Conservation (phyloP, 768 basidiomycete species). For the Tulasnella calospora region DNA sequence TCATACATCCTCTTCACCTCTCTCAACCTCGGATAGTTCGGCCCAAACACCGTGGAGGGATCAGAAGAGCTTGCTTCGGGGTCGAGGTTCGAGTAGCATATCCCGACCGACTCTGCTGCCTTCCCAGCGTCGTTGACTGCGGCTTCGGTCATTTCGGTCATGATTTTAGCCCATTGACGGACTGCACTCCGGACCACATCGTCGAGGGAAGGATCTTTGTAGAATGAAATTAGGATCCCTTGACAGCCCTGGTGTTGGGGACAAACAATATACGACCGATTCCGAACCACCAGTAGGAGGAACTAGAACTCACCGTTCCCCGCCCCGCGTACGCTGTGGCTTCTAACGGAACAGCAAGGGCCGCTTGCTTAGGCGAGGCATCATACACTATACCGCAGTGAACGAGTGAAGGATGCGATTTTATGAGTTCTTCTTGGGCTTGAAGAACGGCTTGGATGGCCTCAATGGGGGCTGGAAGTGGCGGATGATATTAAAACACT, state of each 20-base stretch:
- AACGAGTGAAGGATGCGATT: neutral
- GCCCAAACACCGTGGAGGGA: slow-evolving; percentile 2
- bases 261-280: neutral
- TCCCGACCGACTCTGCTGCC: neutral
- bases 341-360: neutral
- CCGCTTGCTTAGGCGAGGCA: neutral
- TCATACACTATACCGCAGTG: neutral
- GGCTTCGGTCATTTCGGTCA: neutral
- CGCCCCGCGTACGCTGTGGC: neutral
- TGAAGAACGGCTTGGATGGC: neutral
- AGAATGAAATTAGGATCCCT: neutral
- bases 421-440: neutral
- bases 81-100: neutral
- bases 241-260: neutral
- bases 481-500: neutral
- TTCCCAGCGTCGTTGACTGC: too few relatives aligned
- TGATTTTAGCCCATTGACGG: neutral
- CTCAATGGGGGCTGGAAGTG: neutral
- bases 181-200: neutral
- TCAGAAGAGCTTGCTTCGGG: neutral
- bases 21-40: slow-evolving; percentile 17
- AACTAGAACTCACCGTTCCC: neutral
- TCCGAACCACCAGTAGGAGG: neutral
- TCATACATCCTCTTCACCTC: slow-evolving; percentile 26
- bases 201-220: neutral